Conservation (phyloP, 208 protist genomes). For the Acanthamoeba royreba region DNA sequence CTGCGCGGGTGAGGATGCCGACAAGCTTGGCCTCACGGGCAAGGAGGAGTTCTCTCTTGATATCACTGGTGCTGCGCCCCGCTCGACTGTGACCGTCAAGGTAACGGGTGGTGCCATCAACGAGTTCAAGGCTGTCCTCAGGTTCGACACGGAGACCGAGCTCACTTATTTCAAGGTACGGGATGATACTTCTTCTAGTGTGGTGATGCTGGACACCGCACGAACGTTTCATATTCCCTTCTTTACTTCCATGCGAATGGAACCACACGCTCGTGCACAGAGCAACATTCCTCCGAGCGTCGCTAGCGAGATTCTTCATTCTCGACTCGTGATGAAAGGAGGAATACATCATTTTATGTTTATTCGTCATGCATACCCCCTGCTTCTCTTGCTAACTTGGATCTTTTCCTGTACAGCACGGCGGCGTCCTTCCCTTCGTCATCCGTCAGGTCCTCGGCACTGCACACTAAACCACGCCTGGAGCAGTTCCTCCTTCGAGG, state of each 20-base stretch:
- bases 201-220: neutral
- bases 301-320: neutral
- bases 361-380: neutral
- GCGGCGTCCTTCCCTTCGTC: conserved; percentile 93
- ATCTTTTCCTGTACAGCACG: conserved; percentile 68
- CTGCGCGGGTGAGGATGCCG: conserved; percentile 84
- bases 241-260: neutral
- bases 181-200: neutral
- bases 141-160: conserved; percentile 93
- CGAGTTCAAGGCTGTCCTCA: conserved; percentile 85
- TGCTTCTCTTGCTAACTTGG: neutral
- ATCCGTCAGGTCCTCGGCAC: conserved; percentile 78
- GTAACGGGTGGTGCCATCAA: conserved; percentile 81
- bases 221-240: neutral
- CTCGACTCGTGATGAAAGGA: conserved; percentile 5
- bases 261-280: neutral
- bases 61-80: neutral
- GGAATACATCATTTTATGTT: neutral
- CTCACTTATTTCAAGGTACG: conserved; percentile 87
- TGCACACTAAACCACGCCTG: conserved; percentile 20
- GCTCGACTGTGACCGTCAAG: conserved; percentile 80
- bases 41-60: conserved; percentile 41
- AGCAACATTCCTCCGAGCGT: neutral
- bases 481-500: no score
- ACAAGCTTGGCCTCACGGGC: conserved; percentile 29